Conservation (phyloP, 257 asterid species). For the Jasminum sambac region DNA sequence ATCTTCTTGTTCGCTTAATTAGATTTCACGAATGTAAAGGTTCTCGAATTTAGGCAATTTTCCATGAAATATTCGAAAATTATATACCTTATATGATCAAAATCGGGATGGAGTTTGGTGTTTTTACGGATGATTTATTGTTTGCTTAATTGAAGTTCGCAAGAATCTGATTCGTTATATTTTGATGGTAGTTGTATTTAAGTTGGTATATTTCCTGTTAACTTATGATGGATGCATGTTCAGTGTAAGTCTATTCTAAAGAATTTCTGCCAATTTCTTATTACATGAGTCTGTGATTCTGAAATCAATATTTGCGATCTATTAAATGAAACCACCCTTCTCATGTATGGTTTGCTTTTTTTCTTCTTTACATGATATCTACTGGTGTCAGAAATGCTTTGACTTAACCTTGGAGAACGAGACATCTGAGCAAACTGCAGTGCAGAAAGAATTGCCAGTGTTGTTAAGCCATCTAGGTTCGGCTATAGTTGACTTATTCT, state of each 20-base stretch:
- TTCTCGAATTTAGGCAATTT: background rate
- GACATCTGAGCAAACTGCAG: conserved; percentile 34
- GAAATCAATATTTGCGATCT: conserved; percentile 4
- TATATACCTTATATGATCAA: background rate
- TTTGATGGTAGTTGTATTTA: background rate
- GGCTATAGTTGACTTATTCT: conserved; percentile 66
- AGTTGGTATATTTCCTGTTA: background rate
- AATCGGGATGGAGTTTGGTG: background rate
- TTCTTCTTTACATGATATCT: conserved; percentile 5
- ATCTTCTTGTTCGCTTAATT: background rate
- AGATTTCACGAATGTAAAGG: background rate
- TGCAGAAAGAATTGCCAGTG: conserved; percentile 47
- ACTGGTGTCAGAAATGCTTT: conserved; percentile 70
- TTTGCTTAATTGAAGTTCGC: background rate
- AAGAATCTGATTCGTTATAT: background rate
- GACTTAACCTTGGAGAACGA: conserved; percentile 40
- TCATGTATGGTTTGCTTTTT: conserved; percentile 20
- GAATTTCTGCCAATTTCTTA: background rate
- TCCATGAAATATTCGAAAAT: background rate
- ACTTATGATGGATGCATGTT: background rate
- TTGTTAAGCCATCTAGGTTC: conserved; percentile 63
- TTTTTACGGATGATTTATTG: background rate
- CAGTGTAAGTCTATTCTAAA: background rate
- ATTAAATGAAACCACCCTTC: background rate
- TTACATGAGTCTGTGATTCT: background rate